phyloP scores from a whole-genome alignment of 2,329 filamentous ascomycete genomes.

The Ceratocystis harringtonii region DNA sequence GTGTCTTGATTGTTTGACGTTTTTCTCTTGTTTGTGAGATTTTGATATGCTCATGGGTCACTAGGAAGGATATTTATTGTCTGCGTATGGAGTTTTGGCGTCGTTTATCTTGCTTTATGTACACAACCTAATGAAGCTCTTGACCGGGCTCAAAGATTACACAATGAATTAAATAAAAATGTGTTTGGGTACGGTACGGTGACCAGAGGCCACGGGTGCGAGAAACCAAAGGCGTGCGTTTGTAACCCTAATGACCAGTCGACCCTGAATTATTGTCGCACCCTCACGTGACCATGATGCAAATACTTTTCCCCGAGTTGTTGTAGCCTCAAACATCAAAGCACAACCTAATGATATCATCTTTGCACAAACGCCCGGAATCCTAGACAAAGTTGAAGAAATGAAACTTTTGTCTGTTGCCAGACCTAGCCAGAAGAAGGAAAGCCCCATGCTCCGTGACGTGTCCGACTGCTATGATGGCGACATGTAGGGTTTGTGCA shows the following conservation, averaged over 20 bases:
- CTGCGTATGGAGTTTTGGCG: conserved; percentile 13
- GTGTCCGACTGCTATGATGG: neutral
- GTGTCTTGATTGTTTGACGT: neutral
- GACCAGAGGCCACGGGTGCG: too few species aligned
- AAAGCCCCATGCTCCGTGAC: neutral
- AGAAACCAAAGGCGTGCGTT: too few species aligned
- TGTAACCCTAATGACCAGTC: rapidly evolving
- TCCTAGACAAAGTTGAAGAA: neutral
- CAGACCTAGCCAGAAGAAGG: neutral
- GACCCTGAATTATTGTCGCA: rapidly evolving
- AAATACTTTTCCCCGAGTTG: neutral
- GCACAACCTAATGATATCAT: neutral
- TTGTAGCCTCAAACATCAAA: neutral
- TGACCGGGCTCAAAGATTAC: too few species aligned
- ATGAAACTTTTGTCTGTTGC: neutral
- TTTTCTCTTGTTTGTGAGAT: conserved; percentile 6
- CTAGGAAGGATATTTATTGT: neutral
- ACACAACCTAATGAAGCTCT: too few species aligned
- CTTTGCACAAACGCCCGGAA: neutral
- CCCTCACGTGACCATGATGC: neutral
- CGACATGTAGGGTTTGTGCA: neutral
- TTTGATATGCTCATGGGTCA: neutral
- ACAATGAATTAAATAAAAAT: too few species aligned
- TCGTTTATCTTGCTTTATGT: neutral
- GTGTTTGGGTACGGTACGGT: too few species aligned